Evolutionary conservation across 2,329 filamentous ascomycete species (phyloP), one percentile per base, ranked within the genome.

Genomic region (Aspergillus novoparasiticus): DNA sequence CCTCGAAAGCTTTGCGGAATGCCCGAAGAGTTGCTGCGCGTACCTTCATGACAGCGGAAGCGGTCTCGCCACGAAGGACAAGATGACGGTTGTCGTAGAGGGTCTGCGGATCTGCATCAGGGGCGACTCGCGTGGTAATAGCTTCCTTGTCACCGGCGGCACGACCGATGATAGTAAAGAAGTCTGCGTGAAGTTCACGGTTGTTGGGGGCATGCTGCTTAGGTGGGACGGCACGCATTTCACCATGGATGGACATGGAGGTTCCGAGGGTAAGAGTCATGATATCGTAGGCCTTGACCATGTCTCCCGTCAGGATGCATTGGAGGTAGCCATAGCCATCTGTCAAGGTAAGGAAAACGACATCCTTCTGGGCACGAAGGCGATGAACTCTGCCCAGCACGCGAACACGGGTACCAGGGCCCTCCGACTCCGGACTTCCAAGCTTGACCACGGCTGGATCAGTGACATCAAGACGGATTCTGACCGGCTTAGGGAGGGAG

Each of bases 231-330:
- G 91, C 86, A 75, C 87, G 88, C 85, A 97, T 88, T 83, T 96
- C 91, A 70, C 94, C 94, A 64, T 88, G 88, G 62, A 97, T 87
- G 72, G 89, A 89, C 74, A 97, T 88, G 58, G 92, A 92, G n/a
- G 93, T 95, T 80, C 94, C 93, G 66, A 90, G 89, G 36, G 92
- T 92, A 70, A 97, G 86, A 28, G 90, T 93, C 71, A 96, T 83
- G 66, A 92, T 91, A 74, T 96, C 93, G 82, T 96, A 96, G n/a
- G 92, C 94, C 84, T 93, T 93, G 69, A 92, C 90, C 71, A 98
- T 85, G 66, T 93, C 85, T 62, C 93, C 93, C 3, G 88, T 86
- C 69, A 97, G 82, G 66, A 97, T 86, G 74, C 92, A 94, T 83
- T 97, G 93, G 77, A 98, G 84, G 73, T 89, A 89, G 59, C 91